Evolutionary conservation across 192 early-diverging fungal species (phyloP).

Genomic region (Backusella australiensis): DNA sequence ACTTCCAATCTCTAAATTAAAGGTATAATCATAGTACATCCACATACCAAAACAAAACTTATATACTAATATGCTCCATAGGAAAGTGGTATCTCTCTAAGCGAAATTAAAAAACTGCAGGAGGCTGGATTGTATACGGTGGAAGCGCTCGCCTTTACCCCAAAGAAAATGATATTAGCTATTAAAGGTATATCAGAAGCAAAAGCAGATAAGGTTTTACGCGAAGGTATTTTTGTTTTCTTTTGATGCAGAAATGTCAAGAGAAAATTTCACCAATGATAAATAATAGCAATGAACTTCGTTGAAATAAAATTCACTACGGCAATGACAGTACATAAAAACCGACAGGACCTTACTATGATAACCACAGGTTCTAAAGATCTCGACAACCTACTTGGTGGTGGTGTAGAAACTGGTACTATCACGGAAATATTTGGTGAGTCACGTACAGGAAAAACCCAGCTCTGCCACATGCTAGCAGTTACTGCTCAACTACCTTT

Average conservation of each 20-base stretch:
- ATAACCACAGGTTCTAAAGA: slow-evolving; percentile 91
- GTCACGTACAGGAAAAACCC: slow-evolving; percentile 96
- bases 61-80: slow-evolving; percentile 14
- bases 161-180: slow-evolving; percentile 76
- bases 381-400: slow-evolving; percentile 87
- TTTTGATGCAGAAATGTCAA: background rate
- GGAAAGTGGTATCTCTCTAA: slow-evolving; percentile 64
- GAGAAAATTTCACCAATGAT: background rate
- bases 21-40: background rate
- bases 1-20: background rate
- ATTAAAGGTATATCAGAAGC: slow-evolving; percentile 96
- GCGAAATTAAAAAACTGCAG: slow-evolving; percentile 80
- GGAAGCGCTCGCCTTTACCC: slow-evolving; percentile 88
- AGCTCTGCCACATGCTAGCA: slow-evolving; percentile 92
- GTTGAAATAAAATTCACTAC: slow-evolving; percentile 95
- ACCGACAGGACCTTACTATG: slow-evolving; percentile 73
- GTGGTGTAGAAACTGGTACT: slow-evolving; percentile 93
- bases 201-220: slow-evolving; percentile 91
- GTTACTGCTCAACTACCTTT: slow-evolving; percentile 91
- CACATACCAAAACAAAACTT: background rate
- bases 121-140: slow-evolving; percentile 88
- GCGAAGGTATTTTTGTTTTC: slow-evolving; percentile 59
- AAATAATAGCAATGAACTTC: slow-evolving; percentile 70
- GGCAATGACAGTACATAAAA: slow-evolving; percentile 83
- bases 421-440: slow-evolving; percentile 98